phyloP scores from a whole-genome alignment of 2,329 filamentous ascomycete genomes.

The Pyrenochaeta sp. region DNA sequence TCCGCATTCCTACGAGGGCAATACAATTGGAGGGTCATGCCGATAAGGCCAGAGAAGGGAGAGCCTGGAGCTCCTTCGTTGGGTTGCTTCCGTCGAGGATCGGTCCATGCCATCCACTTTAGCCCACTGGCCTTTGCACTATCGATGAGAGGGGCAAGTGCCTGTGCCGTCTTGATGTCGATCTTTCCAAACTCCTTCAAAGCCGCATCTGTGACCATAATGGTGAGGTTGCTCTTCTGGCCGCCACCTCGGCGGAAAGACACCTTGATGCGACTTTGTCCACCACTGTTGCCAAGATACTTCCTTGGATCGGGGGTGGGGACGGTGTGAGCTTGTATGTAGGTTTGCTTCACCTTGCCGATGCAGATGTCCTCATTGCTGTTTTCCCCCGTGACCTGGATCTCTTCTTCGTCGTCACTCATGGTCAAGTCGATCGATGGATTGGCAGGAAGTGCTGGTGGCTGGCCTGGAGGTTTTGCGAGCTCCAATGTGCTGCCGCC shows the following conservation, averaged over 20 bases:
- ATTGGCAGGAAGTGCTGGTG: conserved; percentile 9
- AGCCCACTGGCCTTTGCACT: conserved; percentile 64
- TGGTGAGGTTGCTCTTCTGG: conserved; percentile 66
- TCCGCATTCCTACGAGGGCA: conserved; percentile 72
- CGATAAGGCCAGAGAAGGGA: conserved; percentile 38
- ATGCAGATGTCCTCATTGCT: conserved; percentile 79
- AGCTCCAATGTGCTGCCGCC: conserved; percentile 53
- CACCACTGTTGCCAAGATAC: conserved; percentile 64
- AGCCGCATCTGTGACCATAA: conserved; percentile 77
- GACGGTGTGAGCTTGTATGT: conserved; percentile 71
- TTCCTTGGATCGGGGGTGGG: conserved; percentile 72
- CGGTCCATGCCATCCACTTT: conserved; percentile 75
- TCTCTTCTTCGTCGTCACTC: conserved; percentile 69
- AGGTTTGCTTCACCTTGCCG: conserved; percentile 74
- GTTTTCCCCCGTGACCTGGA: conserved; percentile 65
- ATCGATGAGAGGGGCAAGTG: conserved; percentile 77
- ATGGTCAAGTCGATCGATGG: conserved; percentile 44
- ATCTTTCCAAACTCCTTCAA: conserved; percentile 77
- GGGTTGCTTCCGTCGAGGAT: conserved; percentile 67
- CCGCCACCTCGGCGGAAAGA: conserved; percentile 68
- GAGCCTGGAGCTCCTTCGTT: conserved; percentile 59
- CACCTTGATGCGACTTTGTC: conserved; percentile 75
- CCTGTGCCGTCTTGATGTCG: conserved; percentile 70
- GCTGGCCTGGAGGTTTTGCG: conserved; percentile 37
- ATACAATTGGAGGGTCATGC: conserved; percentile 78